phyloP scores from a whole-genome alignment of 495 filamentous ascomycete genomes.

The Physcia stellaris region DNA sequence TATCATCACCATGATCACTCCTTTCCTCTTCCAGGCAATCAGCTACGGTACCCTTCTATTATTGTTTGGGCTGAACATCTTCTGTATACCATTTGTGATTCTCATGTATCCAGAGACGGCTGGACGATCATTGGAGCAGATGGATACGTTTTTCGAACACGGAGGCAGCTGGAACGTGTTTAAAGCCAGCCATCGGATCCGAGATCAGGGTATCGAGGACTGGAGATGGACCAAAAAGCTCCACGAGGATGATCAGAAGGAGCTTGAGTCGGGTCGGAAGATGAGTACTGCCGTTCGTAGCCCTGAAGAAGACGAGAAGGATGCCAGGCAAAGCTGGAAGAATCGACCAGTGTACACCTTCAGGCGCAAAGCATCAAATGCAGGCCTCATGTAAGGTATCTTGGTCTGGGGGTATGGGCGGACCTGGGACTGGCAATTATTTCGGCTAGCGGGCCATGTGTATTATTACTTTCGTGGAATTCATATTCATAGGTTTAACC shows the following conservation, averaged over 20 bases:
- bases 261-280: conserved; percentile 12
- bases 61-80: conserved; percentile 38
- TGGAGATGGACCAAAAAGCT: conserved; percentile 20
- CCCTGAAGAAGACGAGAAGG: conserved; percentile 17
- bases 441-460: too few relatives aligned
- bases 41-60: conserved; percentile 37
- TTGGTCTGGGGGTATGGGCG: too few relatives aligned
- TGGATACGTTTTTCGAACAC: conserved; percentile 36
- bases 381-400: conserved; percentile 16
- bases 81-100: conserved; percentile 38
- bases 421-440: too few relatives aligned
- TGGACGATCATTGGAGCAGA: conserved; percentile 44
- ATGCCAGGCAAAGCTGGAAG: conserved; percentile 13
- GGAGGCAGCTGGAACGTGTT: conserved; percentile 18
- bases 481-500: too few relatives aligned
- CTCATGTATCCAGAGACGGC: conserved; percentile 47
- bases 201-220: conserved; percentile 13
- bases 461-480: too few relatives aligned
- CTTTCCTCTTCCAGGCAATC: conserved; percentile 33
- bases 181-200: conserved; percentile 14
- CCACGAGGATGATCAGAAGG: conserved; percentile 11
- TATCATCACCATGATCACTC: conserved; percentile 38
- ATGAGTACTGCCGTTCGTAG: conserved; percentile 11
- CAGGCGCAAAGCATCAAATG: conserved; percentile 15
- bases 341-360: conserved; percentile 17